Base-by-base conservation (phyloP, 345 rosid genomes). In the Eucalyptus caleyi region DNA sequence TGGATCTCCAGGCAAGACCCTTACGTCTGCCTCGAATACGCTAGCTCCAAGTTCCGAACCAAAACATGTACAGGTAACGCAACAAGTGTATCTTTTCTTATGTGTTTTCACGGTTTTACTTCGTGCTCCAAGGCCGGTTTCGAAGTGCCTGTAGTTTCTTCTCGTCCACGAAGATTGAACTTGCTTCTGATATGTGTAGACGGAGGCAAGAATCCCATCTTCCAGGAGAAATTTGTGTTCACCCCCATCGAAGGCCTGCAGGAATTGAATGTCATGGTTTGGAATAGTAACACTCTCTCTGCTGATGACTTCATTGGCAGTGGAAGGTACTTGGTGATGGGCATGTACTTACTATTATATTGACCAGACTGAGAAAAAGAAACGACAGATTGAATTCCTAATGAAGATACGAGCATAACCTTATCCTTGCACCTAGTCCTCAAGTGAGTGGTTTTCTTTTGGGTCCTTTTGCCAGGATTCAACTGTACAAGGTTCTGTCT, bases 141-240 rank as follows among this genome's bases (percentile, higher is more conserved):
- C 16, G 1, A 51, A 24, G 34, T 86, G 65, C 1, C 40, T 27
- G n/a, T 50, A 6, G 16, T 40, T 77, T 23, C 5, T 77, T 77
- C 47, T 21, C 83, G 2, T 42, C 30, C 77, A 65, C 5, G 3
- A 50, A 67, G 59, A 13, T 62, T 9, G 81, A 67, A 11, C 34
- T 45, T 14, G 60, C 53, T 45, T 91, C 88, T 90, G 50, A 80
- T 88, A 77, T 67, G 82, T 60, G 47, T 89, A 95, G 99, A 97
- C 96, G 99, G 99, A 90, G 96, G 96, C 30, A 96, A 88, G 54
- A 95, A 94, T 82, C 99, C 99, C 9, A 94, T 92, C 6, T 98
- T 98, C 72, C 97, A 98, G 91, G 99, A 98, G 93, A 98, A 96
- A 92, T 97, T 97, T 91, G 93, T 94, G 86, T 93, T 95, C 89